Conservation (phyloP, 768 basidiomycete genomes). For the Harrya chromipes region DNA sequence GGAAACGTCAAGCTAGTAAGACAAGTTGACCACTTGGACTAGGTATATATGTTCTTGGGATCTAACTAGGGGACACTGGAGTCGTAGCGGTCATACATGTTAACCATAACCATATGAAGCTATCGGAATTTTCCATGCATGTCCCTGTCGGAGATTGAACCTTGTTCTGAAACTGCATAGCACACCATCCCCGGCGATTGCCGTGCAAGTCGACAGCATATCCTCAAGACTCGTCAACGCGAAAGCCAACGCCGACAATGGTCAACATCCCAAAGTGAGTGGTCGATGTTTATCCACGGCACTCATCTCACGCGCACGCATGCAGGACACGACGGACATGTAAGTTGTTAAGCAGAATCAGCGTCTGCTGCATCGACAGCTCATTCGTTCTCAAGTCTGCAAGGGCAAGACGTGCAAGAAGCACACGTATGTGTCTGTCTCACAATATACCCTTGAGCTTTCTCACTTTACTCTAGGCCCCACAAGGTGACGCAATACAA, state of each 20-base stretch:
- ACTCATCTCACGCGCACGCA: constrained; percentile 12
- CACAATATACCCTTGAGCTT: neutral
- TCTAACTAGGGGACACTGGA: too few species aligned
- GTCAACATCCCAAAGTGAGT: constrained; percentile 95
- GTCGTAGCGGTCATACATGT: too few species aligned
- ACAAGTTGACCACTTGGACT: too few species aligned
- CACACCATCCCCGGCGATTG: constrained; percentile 25
- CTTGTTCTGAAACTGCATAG: constrained; percentile 22
- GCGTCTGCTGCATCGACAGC: neutral
- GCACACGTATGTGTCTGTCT: constrained; percentile 71
- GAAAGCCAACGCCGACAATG: constrained; percentile 48
- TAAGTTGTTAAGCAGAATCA: constrained; percentile 41
- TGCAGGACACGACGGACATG: constrained; percentile 92
- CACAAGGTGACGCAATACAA: constrained; percentile 99
- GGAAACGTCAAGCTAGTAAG: constrained; percentile 5
- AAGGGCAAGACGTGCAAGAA: constrained; percentile 97
- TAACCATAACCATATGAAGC: too few species aligned
- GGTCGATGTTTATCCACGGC: neutral
- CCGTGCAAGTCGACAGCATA: constrained; percentile 15
- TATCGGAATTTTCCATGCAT: too few species aligned
- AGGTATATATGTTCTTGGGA: too few species aligned
- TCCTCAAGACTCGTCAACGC: constrained; percentile 12
- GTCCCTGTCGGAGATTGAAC: constrained; percentile 19
- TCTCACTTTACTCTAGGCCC: constrained; percentile 50
- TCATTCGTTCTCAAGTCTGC: constrained; percentile 58